Evolutionary conservation across 495 filamentous ascomycete genomes (phyloP), one percentile per base, ranked within the genome.

Genomic region (Penicillium lividum): DNA sequence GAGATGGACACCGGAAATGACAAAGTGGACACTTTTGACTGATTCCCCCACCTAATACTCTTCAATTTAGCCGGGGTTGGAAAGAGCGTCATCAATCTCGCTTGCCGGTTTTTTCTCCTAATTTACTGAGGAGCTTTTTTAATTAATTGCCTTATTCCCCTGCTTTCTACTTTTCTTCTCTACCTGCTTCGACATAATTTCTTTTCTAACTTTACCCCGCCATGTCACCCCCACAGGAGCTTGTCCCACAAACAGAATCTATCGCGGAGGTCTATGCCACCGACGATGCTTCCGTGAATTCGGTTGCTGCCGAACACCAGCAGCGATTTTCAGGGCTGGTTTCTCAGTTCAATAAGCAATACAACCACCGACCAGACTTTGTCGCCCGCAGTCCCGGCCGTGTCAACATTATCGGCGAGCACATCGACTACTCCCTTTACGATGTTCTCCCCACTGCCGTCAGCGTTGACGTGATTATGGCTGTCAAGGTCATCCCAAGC

Each of bases 401-500:
- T 56, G 94, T 98, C 58, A 98, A 98, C 79, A 94, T 98, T 70
- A 97, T 98, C 65, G 94, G 94, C 69, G 94, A 98, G 80, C 94
- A 98, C 76, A 97, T 98, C 67, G 94, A 98, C 80, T 98, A 98
- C 74, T 95, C 91, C 18, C 85, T 98, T 36, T 98, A 97, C 78
- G 86, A 93, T 68, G 93, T 97, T 48, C 80, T 98, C 16, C 94
- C 94, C 51, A 98, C 97, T 84, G 94, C 93, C 54, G 89, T 97
- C 61, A 91, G 86, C 16, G 89, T 91, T 49, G 94, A 98, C 70
- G 85, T 92, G 54, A 82, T 98, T 43, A 81, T 98, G 57, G 94
- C 93, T 50, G 90, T 97, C 43, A 87, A 87, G 45, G 81, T 84
- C 42, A 70, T 81, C 59, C 73, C 76, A 10, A 54, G 66, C 31